A percentile compares a stretch with the other conserved stretches of the same genome.
Evolutionary conservation across 1,139 yeast species (phyloP).

Genomic region (Candida sp.): DNA sequence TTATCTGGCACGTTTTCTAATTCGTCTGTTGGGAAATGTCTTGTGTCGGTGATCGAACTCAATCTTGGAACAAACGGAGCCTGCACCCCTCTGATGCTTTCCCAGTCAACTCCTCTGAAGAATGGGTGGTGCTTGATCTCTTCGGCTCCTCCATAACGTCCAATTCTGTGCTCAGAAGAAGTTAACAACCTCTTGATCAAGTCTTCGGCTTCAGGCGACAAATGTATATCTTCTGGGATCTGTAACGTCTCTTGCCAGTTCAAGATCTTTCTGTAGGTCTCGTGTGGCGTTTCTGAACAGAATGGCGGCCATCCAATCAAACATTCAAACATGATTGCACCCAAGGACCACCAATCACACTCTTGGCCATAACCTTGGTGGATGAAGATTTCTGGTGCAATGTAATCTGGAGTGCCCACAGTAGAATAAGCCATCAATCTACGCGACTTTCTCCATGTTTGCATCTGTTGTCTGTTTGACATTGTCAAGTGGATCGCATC

Average conservation of each 20-base stretch:
- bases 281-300: slow-evolving; percentile 99
- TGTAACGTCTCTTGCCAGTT: slow-evolving; percentile 94
- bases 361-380: slow-evolving; percentile 99
- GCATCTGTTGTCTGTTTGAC: slow-evolving; percentile 96
- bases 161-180: slow-evolving; percentile 83
- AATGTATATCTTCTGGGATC: slow-evolving; percentile 95
- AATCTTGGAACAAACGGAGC: slow-evolving; percentile 84
- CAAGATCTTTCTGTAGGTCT: slow-evolving; percentile 92
- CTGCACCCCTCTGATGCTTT: slow-evolving; percentile 85
- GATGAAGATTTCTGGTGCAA: slow-evolving; percentile 96
- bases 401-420: slow-evolving; percentile 98
- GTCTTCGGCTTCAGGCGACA: slow-evolving; percentile 94
- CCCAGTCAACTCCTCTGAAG: slow-evolving; percentile 99
- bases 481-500: slow-evolving; percentile 96
- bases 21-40: slow-evolving; percentile 98
- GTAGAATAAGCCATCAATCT: slow-evolving; percentile 98
- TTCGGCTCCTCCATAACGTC: slow-evolving; percentile 92
- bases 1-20: slow-evolving; percentile 94
- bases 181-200: slow-evolving; percentile 84
- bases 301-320: slow-evolving; percentile 99
- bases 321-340: slow-evolving; percentile 99
- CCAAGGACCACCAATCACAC: slow-evolving; percentile 99
- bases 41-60: slow-evolving; percentile 86
- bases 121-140: slow-evolving; percentile 95
- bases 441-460: slow-evolving; percentile 97